Base-by-base conservation (phyloP, 768 basidiomycete species). In the Leccinum disarticulatum region DNA sequence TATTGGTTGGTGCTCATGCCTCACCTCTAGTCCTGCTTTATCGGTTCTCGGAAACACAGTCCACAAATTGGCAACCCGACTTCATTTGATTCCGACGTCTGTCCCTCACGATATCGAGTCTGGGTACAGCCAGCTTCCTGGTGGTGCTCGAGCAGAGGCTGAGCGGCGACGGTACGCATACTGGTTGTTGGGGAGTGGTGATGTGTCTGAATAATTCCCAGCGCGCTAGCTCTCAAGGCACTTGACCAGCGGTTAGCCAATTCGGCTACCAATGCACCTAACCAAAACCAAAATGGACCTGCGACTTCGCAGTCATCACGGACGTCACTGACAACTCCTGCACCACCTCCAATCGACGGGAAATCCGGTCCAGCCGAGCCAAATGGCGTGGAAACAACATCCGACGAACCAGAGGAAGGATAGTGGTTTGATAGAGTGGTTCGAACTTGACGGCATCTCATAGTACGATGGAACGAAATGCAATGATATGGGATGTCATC, bases 141-240 rank as follows among this genome's bases (percentile, higher is more conserved):
- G 93, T 14, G 90, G 88, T 69, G 88, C 94, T 19, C 83, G 97
- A 35, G 97, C 97, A 22, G 97, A 99, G 76, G 97, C 97, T 19
- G 97, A 99, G 77, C 81, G 97, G 60, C 80, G 96, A 78, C 84
- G 96, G 95, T 95, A 62, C 58, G 84, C 72, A 15, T 56, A 46
- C 28, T 38, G 19, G 28, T 36, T 6, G 6, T 38, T 17, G 15
- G 28, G 43, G 7, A 50, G n/a, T n/a, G 25, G 7, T 55, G 35
- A 61, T 13, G 19, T 46, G 6, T 59, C 58, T 68, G 27, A 63
- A 56, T 25, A 6, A 56, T 56, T 60, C 0, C 27, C 68, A 97
- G 96, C 66, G 94, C 95, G 1, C 85, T 99, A 80, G 97, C 97
- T 31, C 78, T 99, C 68, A 97, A 98, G 74, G 97, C 97, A 4